phyloP scores from a whole-genome alignment of 768 basidiomycete species.

The Leccinum boreale region DNA sequence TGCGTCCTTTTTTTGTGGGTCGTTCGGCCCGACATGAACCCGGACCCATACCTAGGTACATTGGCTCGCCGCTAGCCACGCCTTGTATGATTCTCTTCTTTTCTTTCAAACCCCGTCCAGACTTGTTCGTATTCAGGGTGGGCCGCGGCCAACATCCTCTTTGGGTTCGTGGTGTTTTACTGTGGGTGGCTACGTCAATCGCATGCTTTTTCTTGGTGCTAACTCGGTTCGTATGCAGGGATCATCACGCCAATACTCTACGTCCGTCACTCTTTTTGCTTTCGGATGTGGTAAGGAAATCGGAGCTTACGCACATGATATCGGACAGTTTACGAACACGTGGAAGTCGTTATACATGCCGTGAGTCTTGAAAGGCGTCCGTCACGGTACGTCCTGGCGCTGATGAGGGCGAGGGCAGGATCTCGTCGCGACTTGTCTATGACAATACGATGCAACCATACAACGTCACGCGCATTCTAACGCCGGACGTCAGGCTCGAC shows the following conservation, averaged over 20 bases:
- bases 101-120: not conserved
- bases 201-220: not conserved
- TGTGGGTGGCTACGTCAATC: not conserved
- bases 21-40: not conserved
- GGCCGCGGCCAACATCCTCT: constrained; percentile 71
- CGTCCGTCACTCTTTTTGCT: constrained; percentile 46
- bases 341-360: constrained; percentile 61
- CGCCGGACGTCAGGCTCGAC: constrained; percentile 50
- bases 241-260: constrained; percentile 35
- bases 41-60: constrained; percentile 18
- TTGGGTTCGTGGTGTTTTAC: constrained; percentile 69
- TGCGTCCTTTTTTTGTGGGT: constrained; percentile 20
- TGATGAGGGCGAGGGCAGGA: constrained; percentile 28
- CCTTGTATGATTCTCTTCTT: constrained; percentile 42
- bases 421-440: constrained; percentile 60
- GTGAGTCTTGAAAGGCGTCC: constrained; percentile 28
- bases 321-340: constrained; percentile 52
- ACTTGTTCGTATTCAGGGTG: constrained; percentile 44
- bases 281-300: constrained; percentile 27
- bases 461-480: constrained; percentile 57
- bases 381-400: not conserved
- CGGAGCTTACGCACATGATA: not conserved
- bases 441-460: constrained; percentile 58
- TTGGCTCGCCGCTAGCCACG: constrained; percentile 57
- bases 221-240: constrained; percentile 16